These are phyloP conservation scores for Micractinium conductrix DNA, from an alignment of 139 green algal species.

Conservation along the genomic window DNA sequence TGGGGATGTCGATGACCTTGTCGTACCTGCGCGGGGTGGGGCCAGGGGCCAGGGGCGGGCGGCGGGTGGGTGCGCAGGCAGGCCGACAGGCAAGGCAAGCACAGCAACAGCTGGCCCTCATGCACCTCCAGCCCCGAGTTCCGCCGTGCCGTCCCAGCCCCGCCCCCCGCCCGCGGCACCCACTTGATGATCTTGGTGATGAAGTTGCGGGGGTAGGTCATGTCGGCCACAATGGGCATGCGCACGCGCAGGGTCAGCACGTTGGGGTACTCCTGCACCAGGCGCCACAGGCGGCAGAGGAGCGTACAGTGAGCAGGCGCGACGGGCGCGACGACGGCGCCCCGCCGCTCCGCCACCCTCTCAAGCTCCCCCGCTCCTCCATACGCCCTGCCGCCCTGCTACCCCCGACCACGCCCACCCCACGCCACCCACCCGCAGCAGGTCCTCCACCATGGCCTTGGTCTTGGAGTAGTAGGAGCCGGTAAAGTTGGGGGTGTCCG, in stretches of 20 bases:
- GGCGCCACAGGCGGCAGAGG: too few relatives aligned
- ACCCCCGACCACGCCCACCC: not conserved
- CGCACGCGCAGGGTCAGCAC: slow-evolving; percentile 93
- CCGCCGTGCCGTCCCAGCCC: too few relatives aligned
- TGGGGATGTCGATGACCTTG: slow-evolving; percentile 92
- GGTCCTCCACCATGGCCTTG: slow-evolving; percentile 94
- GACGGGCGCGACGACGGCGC: too few relatives aligned
- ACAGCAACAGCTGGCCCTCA: too few relatives aligned
- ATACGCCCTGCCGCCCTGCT: not conserved
- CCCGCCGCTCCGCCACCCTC: too few relatives aligned
- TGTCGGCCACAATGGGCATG: slow-evolving; percentile 95
- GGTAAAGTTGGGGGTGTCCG: slow-evolving; percentile 95
- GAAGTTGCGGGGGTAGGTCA: slow-evolving; percentile 96
- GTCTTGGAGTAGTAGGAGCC: slow-evolving; percentile 97
- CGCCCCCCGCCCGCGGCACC: not conserved
- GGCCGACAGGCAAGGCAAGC: too few relatives aligned
- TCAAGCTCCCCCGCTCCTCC: not conserved
- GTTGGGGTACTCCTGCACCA: slow-evolving; percentile 83
- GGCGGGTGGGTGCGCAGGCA: not conserved
- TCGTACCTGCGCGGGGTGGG: slow-evolving; percentile 32
- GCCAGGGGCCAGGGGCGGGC: not conserved
- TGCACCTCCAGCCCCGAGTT: too few relatives aligned
- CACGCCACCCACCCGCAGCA: slow-evolving; percentile 66
- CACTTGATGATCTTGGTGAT: slow-evolving; percentile 99
- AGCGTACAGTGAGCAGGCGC: too few relatives aligned